These are phyloP conservation scores for Dendrobium nobile DNA, from an alignment of 106 monocot species.

Conservation along the genomic window DNA sequence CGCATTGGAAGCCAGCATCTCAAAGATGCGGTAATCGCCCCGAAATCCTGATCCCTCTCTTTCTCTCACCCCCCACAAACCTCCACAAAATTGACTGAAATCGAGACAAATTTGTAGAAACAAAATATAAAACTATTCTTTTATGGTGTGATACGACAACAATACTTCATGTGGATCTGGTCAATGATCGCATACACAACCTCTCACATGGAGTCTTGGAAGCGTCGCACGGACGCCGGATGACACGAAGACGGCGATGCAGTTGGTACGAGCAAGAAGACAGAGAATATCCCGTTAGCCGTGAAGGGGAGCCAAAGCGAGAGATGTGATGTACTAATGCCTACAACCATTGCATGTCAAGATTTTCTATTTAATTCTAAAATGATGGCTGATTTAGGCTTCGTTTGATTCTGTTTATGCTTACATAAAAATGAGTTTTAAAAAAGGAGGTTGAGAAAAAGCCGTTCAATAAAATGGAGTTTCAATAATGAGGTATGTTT, in stretches of 20 bases:
- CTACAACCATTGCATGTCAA: too few species aligned
- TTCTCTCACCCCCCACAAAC: background rate
- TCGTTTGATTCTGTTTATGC: too few species aligned
- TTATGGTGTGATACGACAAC: background rate
- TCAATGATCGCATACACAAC: background rate
- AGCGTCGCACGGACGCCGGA: background rate
- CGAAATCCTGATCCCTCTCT: background rate
- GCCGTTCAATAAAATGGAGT: too few species aligned
- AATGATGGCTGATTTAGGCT: too few species aligned
- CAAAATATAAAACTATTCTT: background rate
- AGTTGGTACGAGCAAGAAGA: background rate
- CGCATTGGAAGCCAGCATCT: constrained; percentile 32
- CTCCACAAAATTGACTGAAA: background rate
- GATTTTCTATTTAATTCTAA: too few species aligned
- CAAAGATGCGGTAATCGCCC: background rate
- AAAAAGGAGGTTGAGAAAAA: too few species aligned
- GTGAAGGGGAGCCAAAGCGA: background rate
- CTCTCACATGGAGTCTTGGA: background rate
- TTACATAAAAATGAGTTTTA: too few species aligned
- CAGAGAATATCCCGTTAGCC: background rate
- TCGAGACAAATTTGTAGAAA: background rate
- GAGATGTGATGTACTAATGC: background rate
- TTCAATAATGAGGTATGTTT: too few species aligned
- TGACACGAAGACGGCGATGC: background rate
- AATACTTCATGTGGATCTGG: background rate